These are phyloP conservation scores for Reticulascus tulasneorum DNA, from an alignment of 2,329 filamentous ascomycete species.

Conservation along the genomic window DNA sequence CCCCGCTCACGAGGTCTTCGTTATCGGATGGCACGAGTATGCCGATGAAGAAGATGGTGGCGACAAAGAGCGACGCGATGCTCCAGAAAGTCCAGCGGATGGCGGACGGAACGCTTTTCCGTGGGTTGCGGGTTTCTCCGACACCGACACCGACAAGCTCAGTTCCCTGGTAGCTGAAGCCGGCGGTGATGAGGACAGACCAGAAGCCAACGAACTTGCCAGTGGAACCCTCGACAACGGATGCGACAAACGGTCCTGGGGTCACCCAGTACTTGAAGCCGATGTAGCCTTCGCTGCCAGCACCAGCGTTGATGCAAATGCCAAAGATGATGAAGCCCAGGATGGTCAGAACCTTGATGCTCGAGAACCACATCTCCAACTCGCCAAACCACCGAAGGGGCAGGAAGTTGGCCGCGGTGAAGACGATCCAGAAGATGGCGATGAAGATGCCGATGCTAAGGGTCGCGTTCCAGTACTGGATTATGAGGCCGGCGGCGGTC, in stretches of 20 bases:
- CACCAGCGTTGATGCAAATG: constrained; percentile 71
- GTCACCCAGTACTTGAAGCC: constrained; percentile 69
- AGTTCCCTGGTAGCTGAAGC: constrained; percentile 68
- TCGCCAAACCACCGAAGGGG: constrained; percentile 72
- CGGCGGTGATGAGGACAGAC: constrained; percentile 63
- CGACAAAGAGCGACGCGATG: constrained; percentile 65
- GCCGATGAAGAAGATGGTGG: constrained; percentile 66
- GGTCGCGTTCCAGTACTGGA: constrained; percentile 65
- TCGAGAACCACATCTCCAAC: constrained; percentile 74
- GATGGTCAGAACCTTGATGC: constrained; percentile 73
- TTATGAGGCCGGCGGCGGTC: constrained; percentile 68
- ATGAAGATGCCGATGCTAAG: constrained; percentile 70
- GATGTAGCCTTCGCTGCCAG: constrained; percentile 64
- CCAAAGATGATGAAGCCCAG: constrained; percentile 73
- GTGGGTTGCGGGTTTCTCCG: constrained; percentile 70
- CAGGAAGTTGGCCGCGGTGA: constrained; percentile 66
- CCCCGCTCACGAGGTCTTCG: constrained; percentile 43
- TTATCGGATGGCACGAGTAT: constrained; percentile 65
- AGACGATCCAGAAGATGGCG: constrained; percentile 66
- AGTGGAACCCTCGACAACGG: constrained; percentile 47
- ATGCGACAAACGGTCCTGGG: constrained; percentile 64
- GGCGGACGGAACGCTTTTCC: constrained; percentile 66
- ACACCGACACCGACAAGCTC: constrained; percentile 77
- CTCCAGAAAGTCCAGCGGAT: constrained; percentile 74
- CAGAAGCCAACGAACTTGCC: constrained; percentile 68